These are phyloP conservation scores for Stachybotrys echinatus DNA, from an alignment of 2,329 filamentous ascomycete genomes.

Conservation along the genomic window DNA sequence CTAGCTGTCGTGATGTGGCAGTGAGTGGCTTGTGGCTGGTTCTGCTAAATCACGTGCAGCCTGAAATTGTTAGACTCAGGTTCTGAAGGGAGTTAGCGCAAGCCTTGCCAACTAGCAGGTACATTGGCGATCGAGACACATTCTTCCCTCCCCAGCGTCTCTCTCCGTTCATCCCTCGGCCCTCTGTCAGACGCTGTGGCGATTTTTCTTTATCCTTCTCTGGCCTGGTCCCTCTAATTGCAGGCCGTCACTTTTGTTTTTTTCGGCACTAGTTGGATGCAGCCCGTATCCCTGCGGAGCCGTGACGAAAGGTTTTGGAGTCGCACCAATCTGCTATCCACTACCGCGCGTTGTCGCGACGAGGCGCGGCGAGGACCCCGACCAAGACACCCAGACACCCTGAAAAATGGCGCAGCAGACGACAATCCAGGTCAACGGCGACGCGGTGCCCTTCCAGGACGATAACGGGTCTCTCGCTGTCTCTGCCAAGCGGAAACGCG, in stretches of 20 bases:
- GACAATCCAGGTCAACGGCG: slow-evolving; percentile 34
- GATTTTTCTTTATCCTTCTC: slow-evolving; percentile 8
- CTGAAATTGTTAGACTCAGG: slow-evolving; percentile 3
- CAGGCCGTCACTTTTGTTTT: not conserved
- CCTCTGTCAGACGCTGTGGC: slow-evolving; percentile 13
- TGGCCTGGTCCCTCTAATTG: not conserved
- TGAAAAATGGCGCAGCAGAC: slow-evolving; percentile 35
- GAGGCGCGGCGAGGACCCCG: slow-evolving; percentile 25
- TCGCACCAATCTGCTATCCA: slow-evolving; percentile 32
- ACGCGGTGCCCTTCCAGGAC: slow-evolving; percentile 26
- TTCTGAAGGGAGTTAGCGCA: slow-evolving; percentile 20
- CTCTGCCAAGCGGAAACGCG: slow-evolving; percentile 55
- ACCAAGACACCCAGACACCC: slow-evolving; percentile 14
- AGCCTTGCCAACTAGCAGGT: slow-evolving; percentile 19
- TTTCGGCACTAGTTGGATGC: slow-evolving; percentile 23
- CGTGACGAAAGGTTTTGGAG: slow-evolving; percentile 32
- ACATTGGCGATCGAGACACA: slow-evolving; percentile 31
- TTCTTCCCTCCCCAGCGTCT: slow-evolving; percentile 27
- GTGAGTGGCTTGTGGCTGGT: not conserved
- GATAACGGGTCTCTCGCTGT: slow-evolving; percentile 24
- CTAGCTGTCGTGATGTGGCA: no score
- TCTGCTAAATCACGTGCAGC: slow-evolving; percentile 23
- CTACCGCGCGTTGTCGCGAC: slow-evolving; percentile 34
- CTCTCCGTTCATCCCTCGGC: slow-evolving; percentile 20
- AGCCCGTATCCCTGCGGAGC: slow-evolving; percentile 22